A percentile compares a stretch with the other conserved stretches of the same genome.
Evolutionary conservation across 2,329 filamentous ascomycete genomes (phyloP).

Genomic region (Shiraia bambusicola): DNA sequence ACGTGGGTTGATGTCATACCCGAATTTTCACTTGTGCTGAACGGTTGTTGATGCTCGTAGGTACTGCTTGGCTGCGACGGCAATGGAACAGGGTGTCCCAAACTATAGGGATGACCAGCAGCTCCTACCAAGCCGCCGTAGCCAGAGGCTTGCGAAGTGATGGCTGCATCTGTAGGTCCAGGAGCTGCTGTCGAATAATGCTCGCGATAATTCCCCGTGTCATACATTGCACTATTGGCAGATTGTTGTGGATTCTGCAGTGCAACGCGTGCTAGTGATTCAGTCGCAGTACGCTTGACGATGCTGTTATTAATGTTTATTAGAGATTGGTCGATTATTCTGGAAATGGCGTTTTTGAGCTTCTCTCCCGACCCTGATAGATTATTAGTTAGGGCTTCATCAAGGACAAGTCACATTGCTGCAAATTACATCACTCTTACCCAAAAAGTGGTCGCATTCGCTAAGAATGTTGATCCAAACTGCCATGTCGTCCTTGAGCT

Average conservation of each 20-base stretch:
- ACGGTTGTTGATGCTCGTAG: slow-evolving; percentile 35
- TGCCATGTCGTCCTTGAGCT: slow-evolving; percentile 68
- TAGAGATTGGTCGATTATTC: slow-evolving; percentile 53
- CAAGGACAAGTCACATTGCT: not conserved
- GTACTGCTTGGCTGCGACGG: slow-evolving; percentile 23
- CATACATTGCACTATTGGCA: slow-evolving; percentile 21
- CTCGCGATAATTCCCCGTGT: slow-evolving; percentile 25
- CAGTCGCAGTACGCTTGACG: slow-evolving; percentile 47
- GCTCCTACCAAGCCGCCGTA: slow-evolving; percentile 23
- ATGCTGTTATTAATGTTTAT: slow-evolving; percentile 50
- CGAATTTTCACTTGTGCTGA: slow-evolving; percentile 26
- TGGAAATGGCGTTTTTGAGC: slow-evolving; percentile 51
- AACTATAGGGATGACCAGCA: slow-evolving; percentile 28
- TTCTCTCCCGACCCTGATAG: slow-evolving; percentile 50
- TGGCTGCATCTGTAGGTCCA: slow-evolving; percentile 21
- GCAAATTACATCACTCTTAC: slow-evolving; percentile 49
- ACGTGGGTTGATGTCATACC: slow-evolving; percentile 35
- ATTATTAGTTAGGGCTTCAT: not conserved
- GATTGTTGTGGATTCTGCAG: slow-evolving; percentile 32
- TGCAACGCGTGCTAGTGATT: slow-evolving; percentile 45
- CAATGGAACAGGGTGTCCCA: slow-evolving; percentile 22
- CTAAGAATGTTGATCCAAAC: slow-evolving; percentile 68
- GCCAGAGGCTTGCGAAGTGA: slow-evolving; percentile 19
- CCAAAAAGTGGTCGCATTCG: slow-evolving; percentile 66
- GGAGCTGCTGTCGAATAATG: slow-evolving; percentile 24